These are phyloP conservation scores for Hawksworthiomyces lignivorus DNA, from an alignment of 2,329 filamentous ascomycete genomes.

Conservation along the genomic window DNA sequence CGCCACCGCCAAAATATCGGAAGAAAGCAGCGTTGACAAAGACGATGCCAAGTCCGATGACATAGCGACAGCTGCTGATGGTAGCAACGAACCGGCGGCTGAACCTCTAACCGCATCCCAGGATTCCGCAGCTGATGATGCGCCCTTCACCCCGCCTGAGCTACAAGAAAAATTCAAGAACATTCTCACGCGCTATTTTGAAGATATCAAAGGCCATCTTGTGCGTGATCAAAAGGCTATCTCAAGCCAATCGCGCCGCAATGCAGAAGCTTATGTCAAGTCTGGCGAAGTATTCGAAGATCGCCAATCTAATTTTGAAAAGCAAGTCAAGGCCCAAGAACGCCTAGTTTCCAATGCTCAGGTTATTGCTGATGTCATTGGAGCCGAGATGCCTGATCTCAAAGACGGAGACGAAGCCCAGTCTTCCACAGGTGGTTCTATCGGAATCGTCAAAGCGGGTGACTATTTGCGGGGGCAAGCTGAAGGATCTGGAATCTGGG, in stretches of 20 bases:
- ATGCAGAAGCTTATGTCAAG: slow-evolving; percentile 96
- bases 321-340: slow-evolving; percentile 85
- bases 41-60: not conserved
- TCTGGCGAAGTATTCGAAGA: slow-evolving; percentile 98
- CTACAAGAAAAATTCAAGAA: slow-evolving; percentile 80
- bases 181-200: slow-evolving; percentile 79
- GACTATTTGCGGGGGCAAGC: slow-evolving; percentile 87
- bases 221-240: slow-evolving; percentile 88
- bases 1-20: slow-evolving; percentile 15
- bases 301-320: slow-evolving; percentile 91
- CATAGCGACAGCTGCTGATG: slow-evolving; percentile 24
- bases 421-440: slow-evolving; percentile 61
- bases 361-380: slow-evolving; percentile 78
- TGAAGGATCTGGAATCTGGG: slow-evolving; percentile 93
- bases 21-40: no score
- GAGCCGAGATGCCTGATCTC: slow-evolving; percentile 87
- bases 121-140: slow-evolving; percentile 43
- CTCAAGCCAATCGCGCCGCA: slow-evolving; percentile 78
- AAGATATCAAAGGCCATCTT: slow-evolving; percentile 85
- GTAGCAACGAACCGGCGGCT: slow-evolving; percentile 26
- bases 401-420: slow-evolving; percentile 71
- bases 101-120: no score
- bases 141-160: slow-evolving; percentile 67
- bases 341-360: slow-evolving; percentile 86
- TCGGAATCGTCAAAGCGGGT: slow-evolving; percentile 87